Conservation (phyloP, 441 rosid species). For the Aquilaria agallochum region DNA sequence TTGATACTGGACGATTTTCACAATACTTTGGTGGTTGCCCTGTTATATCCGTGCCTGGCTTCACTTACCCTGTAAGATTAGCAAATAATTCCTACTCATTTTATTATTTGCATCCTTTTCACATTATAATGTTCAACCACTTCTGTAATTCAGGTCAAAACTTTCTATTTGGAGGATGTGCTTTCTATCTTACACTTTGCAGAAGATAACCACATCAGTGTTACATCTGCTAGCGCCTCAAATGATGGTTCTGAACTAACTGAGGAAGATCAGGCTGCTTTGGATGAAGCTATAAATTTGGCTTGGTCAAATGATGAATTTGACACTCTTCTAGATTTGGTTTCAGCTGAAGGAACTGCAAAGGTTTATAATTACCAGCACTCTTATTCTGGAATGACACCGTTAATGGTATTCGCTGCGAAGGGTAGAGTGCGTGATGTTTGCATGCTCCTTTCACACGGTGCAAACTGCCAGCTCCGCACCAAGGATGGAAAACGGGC, state of each 20-base stretch:
- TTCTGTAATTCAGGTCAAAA: conserved; percentile 57
- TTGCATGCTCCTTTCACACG: conserved; percentile 81
- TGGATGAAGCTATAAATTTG: conserved; percentile 83
- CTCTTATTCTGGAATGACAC: conserved; percentile 60
- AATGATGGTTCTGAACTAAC: conserved; percentile 43
- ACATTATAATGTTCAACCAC: conserved; percentile 16
- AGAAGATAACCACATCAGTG: conserved; percentile 56
- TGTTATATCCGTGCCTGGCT: conserved; percentile 83
- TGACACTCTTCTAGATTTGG: conserved; percentile 70
- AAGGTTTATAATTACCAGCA: conserved; percentile 73
- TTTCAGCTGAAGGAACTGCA: conserved; percentile 56
- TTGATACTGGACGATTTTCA: conserved; percentile 89
- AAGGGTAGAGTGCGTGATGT: conserved; percentile 86
- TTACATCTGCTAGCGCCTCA: conserved; percentile 27
- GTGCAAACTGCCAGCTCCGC: conserved; percentile 61
- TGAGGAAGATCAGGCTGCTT: conserved; percentile 63
- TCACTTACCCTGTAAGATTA: conserved; percentile 80
- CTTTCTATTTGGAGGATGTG: conserved; percentile 77
- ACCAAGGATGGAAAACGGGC: conserved; percentile 70
- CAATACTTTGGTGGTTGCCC: conserved; percentile 99
- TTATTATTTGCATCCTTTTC: conserved; percentile 5
- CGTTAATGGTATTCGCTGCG: conserved; percentile 89
- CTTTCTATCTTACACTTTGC: conserved; percentile 65
- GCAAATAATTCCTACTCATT: conserved; percentile 7
- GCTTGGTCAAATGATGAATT: conserved; percentile 89